These are phyloP conservation scores for Fonsecaea multimorphosa DNA, from an alignment of 2,329 filamentous ascomycete genomes.

Conservation along the genomic window DNA sequence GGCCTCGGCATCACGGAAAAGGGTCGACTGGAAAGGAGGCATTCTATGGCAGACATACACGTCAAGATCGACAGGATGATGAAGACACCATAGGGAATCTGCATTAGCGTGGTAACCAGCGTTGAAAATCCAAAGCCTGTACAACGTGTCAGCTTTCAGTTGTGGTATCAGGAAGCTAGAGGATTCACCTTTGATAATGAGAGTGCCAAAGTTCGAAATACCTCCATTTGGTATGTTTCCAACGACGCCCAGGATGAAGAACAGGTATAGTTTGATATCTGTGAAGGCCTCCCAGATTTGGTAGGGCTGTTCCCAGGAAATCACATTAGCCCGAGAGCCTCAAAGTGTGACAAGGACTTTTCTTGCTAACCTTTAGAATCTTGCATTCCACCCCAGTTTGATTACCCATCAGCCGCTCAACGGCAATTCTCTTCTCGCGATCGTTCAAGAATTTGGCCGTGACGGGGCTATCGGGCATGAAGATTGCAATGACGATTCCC, in stretches of 20 bases:
- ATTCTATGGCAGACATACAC: conserved; percentile 42
- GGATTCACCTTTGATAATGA: conserved; percentile 55
- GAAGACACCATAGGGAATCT: conserved; percentile 52
- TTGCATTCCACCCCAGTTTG: conserved; percentile 67
- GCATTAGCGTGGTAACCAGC: conserved; percentile 45
- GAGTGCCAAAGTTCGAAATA: conserved; percentile 64
- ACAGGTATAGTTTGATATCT: conserved; percentile 66
- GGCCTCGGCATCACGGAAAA: not conserved
- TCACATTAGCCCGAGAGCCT: not conserved
- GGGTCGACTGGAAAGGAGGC: no score
- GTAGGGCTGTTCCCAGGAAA: conserved; percentile 43
- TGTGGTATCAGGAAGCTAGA: not conserved
- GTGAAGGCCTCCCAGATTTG: conserved; percentile 63
- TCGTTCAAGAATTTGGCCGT: conserved; percentile 59
- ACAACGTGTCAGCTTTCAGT: not conserved
- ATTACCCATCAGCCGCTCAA: conserved; percentile 62
- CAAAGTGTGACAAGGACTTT: not conserved
- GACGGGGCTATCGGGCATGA: conserved; percentile 64
- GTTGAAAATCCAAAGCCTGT: conserved; percentile 49
- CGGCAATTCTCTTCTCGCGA: conserved; percentile 61
- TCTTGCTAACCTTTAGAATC: conserved; percentile 53
- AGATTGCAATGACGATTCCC: conserved; percentile 63
- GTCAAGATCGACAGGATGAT: conserved; percentile 58
- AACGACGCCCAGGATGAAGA: conserved; percentile 59
- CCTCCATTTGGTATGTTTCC: conserved; percentile 63